phyloP scores from a whole-genome alignment of 2,329 filamentous ascomycete genomes.

The Aspergillus neoniger region DNA sequence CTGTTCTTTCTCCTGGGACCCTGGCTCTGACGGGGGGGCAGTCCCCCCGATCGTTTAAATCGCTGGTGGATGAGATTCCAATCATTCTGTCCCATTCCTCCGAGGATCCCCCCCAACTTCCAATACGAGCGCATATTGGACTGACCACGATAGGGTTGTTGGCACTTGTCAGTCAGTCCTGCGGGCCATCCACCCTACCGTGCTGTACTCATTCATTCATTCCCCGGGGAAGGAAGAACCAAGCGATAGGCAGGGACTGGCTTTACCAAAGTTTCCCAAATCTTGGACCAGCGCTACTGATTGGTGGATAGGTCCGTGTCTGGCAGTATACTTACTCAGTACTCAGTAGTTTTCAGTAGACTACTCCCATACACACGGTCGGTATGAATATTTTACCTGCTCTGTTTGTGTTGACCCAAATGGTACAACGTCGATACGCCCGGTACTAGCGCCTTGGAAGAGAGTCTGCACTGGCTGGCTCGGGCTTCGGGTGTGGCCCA shows the following conservation, averaged over 20 bases:
- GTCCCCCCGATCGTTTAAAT: background rate
- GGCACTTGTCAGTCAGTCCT: background rate
- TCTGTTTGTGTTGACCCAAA: background rate
- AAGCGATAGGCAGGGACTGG: slow-evolving; percentile 10
- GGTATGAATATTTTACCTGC: too few species aligned
- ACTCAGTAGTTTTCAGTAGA: too few species aligned
- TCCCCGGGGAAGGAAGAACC: slow-evolving; percentile 9
- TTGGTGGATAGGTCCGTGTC: slow-evolving; percentile 8
- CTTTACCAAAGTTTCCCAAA: background rate
- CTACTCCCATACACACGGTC: too few species aligned
- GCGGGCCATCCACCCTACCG: background rate
- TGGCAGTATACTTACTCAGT: background rate
- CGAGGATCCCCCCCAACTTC: background rate
- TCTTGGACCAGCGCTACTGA: background rate
- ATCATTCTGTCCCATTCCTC: slow-evolving; percentile 8
- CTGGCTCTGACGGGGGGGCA: background rate
- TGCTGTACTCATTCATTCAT: background rate
- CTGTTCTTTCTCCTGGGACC: slow-evolving; percentile 4
- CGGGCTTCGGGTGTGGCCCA: background rate
- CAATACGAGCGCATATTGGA: slow-evolving; percentile 6
- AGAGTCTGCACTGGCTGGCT: background rate
- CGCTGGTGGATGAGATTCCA: background rate
- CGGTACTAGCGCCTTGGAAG: background rate
- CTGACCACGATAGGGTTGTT: too few species aligned
- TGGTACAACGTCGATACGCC: background rate